phyloP scores from a whole-genome alignment of 441 rosid genomes.

The Melastoma candidum region DNA sequence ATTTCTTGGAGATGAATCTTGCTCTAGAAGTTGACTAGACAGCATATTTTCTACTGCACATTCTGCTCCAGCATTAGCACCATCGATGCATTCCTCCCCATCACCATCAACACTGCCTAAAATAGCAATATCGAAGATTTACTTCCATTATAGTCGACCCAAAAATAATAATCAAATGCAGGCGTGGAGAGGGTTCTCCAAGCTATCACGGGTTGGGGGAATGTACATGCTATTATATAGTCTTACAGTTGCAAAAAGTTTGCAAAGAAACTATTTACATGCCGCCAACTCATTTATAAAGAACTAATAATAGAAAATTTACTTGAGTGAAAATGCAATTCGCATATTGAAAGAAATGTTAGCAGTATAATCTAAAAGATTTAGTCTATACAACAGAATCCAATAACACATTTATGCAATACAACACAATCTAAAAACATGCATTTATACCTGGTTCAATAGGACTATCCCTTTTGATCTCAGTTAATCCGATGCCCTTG shows the following conservation, averaged over 20 bases:
- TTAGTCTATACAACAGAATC: too few species aligned
- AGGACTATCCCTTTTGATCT: slow-evolving; percentile 24
- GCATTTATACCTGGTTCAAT: slow-evolving; percentile 46
- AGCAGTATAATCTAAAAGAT: too few species aligned
- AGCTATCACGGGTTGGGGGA: too few species aligned
- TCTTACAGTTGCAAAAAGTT: too few species aligned
- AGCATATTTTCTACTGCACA: slow-evolving; percentile 19
- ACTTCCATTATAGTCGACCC: slow-evolving; percentile 1
- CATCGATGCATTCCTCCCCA: slow-evolving; percentile 22
- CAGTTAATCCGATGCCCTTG: slow-evolving; percentile 24
- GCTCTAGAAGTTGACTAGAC: slow-evolving; percentile 28
- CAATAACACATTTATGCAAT: too few species aligned
- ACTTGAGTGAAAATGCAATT: too few species aligned
- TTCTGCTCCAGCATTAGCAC: slow-evolving; percentile 19
- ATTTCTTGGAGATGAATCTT: slow-evolving; percentile 26
- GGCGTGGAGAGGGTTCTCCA: too few species aligned
- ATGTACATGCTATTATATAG: too few species aligned
- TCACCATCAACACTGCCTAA: slow-evolving; percentile 31
- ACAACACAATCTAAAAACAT: not conserved
- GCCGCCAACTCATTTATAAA: not conserved
- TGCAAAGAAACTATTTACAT: not conserved
- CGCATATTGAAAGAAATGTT: too few species aligned
- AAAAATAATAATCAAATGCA: not conserved
- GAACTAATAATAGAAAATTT: not conserved
- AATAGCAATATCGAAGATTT: slow-evolving; percentile 19